Evolutionary conservation across 169 alveolate genomes (phyloP).

Genomic region (Eimeria zaria): DNA sequence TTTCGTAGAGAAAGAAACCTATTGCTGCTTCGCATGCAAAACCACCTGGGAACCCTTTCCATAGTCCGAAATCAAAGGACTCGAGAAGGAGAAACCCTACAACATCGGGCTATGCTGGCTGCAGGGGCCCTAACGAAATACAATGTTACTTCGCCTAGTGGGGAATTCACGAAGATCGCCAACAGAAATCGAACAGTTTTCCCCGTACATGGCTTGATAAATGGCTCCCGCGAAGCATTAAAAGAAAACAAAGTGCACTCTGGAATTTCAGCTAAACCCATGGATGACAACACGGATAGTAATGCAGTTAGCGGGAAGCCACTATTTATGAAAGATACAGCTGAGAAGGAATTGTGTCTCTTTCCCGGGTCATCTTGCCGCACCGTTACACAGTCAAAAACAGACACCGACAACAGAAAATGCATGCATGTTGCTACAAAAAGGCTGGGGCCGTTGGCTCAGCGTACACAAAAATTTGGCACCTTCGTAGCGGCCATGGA

Average conservation of each 20-base stretch:
- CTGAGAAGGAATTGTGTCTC: neutral
- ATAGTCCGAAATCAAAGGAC: neutral
- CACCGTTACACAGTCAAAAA: neutral
- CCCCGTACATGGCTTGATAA: neutral
- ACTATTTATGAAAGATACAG: neutral
- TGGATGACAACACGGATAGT: neutral
- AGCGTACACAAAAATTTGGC: neutral
- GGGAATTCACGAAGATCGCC: neutral
- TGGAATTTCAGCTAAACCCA: neutral
- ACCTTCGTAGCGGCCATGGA: constrained; percentile 4
- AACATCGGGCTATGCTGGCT: neutral
- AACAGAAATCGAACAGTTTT: neutral
- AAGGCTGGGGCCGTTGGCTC: neutral
- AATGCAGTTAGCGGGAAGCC: neutral
- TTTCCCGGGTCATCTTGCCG: neutral
- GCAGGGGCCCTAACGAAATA: neutral
- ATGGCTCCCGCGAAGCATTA: neutral
- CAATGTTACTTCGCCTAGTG: neutral
- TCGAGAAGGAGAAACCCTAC: neutral
- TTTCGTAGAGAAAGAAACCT: constrained; percentile 24
- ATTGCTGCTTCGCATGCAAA: constrained; percentile 23
- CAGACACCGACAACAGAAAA: neutral
- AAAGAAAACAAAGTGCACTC: neutral
- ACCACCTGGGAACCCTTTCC: neutral
- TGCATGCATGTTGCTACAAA: neutral